Evolutionary conservation across 176 grass and related monocot genomes (phyloP), one percentile per base, ranked within the genome.

Genomic region (Alopecurus myosuroides): DNA sequence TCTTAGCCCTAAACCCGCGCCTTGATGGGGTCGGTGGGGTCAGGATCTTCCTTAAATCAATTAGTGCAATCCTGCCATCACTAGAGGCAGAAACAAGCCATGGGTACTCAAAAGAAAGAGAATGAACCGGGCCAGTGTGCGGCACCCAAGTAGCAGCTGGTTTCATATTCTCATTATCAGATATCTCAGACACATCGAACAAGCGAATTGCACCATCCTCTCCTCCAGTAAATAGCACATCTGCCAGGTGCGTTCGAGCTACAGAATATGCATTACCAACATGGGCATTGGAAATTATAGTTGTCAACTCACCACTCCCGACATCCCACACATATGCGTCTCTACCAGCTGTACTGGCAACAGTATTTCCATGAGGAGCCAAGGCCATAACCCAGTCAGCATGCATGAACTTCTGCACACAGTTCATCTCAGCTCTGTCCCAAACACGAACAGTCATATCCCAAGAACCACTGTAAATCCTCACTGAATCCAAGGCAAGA

Each of bases 381-480:
- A 98, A 72, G 86, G 79, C 64, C 93, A 89, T 95, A 15, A 98
- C 96, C 96, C 96, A 98, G 23, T 98, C 93, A 33, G 73, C 80
- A 69, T 98, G 96, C 83, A 86, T 94, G 85, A 98, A 80, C 87
- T 87, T 95, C 78, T 74, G 92, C 52, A 98, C 83, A 42, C 93
- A 98, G n/a, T 98, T 85, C 87, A 85, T 94, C 56, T 86, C 73
- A 60, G 77, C 48, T 78, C 96, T 90, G 29, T 94, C 93, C 93
- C 91, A 98, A 68, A 98, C 78, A 78, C 93, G 85, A 81, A 98
- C 81, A 74, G 87, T 95, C 91, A 94, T 98, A 80, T 98, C 96
- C 96, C 93, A 98, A 71, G 93, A 95, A 71, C 93, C 93, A 82
- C 96, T 98, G 66, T 92, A 98, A 89, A 98, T 95, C 74, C 83